phyloP scores from a whole-genome alignment of 495 filamentous ascomycete genomes.

The Aspergillus campestris region DNA sequence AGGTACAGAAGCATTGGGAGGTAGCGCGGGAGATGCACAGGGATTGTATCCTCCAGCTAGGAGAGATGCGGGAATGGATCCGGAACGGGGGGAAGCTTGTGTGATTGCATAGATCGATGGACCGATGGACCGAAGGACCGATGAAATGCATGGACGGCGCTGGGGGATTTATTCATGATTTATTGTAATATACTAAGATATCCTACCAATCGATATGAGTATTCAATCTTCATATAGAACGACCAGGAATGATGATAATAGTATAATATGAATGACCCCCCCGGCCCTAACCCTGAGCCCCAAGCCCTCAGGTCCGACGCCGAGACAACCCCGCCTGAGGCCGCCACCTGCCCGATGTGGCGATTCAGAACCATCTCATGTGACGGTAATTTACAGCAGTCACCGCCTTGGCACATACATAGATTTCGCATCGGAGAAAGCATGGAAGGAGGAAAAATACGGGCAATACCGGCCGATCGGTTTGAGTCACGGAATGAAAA shows the following conservation, averaged over 20 bases:
- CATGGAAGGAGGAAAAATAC: no score
- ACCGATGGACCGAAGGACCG: no score
- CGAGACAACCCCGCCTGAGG: conserved; percentile 12
- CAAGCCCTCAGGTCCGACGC: conserved; percentile 12
- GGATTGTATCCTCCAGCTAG: conserved; percentile 50
- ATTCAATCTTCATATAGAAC: no score
- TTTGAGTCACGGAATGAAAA: neutral
- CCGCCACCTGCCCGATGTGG: conserved; percentile 11
- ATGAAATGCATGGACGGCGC: conserved; percentile 6
- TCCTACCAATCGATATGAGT: no score
- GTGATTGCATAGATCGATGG: conserved; percentile 8
- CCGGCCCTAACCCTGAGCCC: conserved; percentile 9
- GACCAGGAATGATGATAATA: neutral
- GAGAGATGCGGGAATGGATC: conserved; percentile 45
- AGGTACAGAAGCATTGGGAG: conserved; percentile 56
- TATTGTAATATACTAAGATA: no score
- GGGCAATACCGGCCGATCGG: neutral
- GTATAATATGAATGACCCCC: neutral
- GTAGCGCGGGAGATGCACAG: conserved; percentile 56
- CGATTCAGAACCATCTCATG: neutral
- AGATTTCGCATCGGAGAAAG: no score
- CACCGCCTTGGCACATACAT: neutral
- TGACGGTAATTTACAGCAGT: no score
- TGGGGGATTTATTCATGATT: neutral
- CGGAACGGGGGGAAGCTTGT: conserved; percentile 29